A percentile compares a stretch with the other conserved stretches of the same genome.
phyloP scores from a whole-genome alignment of 257 asterid genomes.

The Lithospermum erythrorhizon region DNA sequence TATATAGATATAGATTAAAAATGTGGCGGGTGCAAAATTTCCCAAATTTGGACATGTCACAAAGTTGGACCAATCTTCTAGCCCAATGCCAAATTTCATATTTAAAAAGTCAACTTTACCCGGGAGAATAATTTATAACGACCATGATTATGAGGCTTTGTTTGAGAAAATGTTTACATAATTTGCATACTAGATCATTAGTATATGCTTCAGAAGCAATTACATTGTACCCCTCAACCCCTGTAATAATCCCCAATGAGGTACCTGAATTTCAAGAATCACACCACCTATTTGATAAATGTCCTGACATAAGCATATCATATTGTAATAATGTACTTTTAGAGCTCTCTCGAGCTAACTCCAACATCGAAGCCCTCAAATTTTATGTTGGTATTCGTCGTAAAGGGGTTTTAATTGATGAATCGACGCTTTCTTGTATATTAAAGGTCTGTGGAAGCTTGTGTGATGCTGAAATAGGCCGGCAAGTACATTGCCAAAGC shows the following conservation, averaged over 20 bases:
- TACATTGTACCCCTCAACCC: constrained; percentile 15
- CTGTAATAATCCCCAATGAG: background rate
- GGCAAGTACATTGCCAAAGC: constrained; percentile 64
- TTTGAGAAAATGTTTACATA: constrained; percentile 20
- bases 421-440: constrained; percentile 56
- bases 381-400: constrained; percentile 39
- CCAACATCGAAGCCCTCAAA: constrained; percentile 39
- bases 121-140: background rate
- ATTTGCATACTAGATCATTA: constrained; percentile 6
- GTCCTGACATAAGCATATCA: constrained; percentile 32
- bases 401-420: constrained; percentile 39
- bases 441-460: constrained; percentile 56
- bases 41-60: no score
- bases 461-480: constrained; percentile 32
- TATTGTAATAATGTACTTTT: constrained; percentile 53
- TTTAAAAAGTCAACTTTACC: no score
- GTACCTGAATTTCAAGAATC: constrained; percentile 12
- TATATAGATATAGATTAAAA: no score
- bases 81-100: background rate
- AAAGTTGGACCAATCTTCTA: background rate
- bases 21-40: no score
- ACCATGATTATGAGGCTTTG: constrained; percentile 32
- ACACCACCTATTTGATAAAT: constrained; percentile 42
- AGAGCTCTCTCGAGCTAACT: constrained; percentile 39
- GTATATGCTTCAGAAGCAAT: constrained; percentile 15